Conservation (phyloP, 768 basidiomycete genomes). For the Collybia sordida region DNA sequence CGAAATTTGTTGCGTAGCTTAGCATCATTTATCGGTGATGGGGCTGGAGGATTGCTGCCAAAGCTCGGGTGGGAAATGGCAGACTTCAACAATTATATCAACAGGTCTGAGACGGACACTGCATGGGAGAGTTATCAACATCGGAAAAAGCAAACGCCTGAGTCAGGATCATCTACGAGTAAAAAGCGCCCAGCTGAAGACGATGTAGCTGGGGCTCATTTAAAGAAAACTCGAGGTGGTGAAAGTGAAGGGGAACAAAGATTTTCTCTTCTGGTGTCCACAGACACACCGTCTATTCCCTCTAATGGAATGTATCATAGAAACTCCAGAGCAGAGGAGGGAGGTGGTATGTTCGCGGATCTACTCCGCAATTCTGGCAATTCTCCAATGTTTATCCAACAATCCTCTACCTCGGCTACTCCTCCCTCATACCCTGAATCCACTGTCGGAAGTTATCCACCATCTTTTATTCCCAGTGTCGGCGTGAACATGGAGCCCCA, state of each 20-base stretch:
- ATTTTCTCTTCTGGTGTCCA: conserved; percentile 59
- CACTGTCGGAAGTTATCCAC: conserved; percentile 38
- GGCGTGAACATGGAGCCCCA: conserved; percentile 56
- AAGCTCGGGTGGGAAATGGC: conserved; percentile 77
- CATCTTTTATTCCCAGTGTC: conserved; percentile 55
- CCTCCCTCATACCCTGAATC: conserved; percentile 40
- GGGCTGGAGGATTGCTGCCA: conserved; percentile 72
- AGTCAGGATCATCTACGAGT: conserved; percentile 22
- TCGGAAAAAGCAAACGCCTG: conserved; percentile 50
- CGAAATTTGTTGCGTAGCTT: conserved; percentile 77
- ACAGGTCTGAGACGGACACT: conserved; percentile 88
- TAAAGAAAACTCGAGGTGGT: conserved; percentile 53
- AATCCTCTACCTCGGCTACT: conserved; percentile 38
- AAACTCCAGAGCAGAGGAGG: conserved; percentile 42
- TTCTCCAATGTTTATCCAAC: conserved; percentile 64
- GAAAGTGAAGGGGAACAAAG: conserved; percentile 45
- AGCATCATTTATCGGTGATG: conserved; percentile 83
- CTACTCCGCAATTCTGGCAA: conserved; percentile 51
- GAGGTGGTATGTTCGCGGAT: conserved; percentile 55
- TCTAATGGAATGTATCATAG: conserved; percentile 46
- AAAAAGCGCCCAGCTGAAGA: conserved; percentile 60
- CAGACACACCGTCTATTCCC: conserved; percentile 37
- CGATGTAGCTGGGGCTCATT: conserved; percentile 32
- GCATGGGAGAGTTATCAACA: conserved; percentile 87
- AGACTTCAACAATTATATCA: conserved; percentile 81